phyloP scores from a whole-genome alignment of 345 rosid species.

The Syzygium grande region DNA sequence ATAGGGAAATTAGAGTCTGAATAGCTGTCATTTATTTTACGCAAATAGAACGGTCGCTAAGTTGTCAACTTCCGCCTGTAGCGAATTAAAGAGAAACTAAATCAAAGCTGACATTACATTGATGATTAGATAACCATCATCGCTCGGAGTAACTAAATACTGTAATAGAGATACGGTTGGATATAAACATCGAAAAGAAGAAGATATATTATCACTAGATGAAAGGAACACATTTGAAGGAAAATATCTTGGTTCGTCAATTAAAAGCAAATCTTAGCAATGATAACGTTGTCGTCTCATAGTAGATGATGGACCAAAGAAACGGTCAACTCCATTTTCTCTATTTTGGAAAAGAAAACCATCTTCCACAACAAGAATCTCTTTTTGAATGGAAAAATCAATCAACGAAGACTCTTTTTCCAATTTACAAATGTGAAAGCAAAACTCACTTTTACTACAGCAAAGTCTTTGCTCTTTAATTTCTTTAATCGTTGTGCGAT shows the following conservation, averaged over 20 bases:
- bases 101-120: background rate
- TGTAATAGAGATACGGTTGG: background rate
- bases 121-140: background rate
- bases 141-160: background rate
- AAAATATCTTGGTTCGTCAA: background rate
- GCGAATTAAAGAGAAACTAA: too few species aligned
- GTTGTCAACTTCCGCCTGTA: too few species aligned
- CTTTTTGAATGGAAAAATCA: background rate
- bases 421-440: background rate
- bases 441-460: background rate
- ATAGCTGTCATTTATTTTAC: background rate
- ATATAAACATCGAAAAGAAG: background rate
- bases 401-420: background rate
- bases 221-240: background rate
- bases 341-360: background rate
- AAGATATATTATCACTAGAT: background rate
- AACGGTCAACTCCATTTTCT: background rate
- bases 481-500: rapidly evolving
- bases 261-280: background rate
- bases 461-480: background rate
- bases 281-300: background rate
- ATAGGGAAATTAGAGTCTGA: background rate
- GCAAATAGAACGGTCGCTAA: background rate
- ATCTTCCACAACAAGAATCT: background rate
- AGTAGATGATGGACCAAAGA: background rate